Evolutionary conservation across 2,329 filamentous ascomycete species (phyloP), one percentile per base, ranked within the genome.

Genomic region (Cytospora leucostoma): DNA sequence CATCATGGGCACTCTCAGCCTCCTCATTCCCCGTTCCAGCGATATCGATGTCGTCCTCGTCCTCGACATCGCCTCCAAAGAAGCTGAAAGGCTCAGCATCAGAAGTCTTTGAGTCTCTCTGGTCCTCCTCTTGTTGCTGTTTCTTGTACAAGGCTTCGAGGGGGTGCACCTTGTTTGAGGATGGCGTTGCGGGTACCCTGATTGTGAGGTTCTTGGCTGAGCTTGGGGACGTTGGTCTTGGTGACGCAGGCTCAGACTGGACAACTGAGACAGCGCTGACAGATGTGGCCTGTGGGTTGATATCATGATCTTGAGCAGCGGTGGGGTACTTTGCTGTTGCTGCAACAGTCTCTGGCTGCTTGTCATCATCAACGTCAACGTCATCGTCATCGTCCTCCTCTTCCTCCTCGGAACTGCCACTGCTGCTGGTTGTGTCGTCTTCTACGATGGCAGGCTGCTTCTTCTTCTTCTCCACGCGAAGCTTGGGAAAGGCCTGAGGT

Each of bases 71-170:
- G n/a, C 71, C 75, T 32, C 77, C 81, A 73, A 97, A 97, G 78
- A 97, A 97, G 73, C 83, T 92, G 75, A 97, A 97, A 12, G 80
- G 69, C 79, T 88, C 61, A 73, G 85, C 65, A 78, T 84, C 69
- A 78, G 79, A 64, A 70, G 79, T 65, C 64, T 70, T 66, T 40
- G 73, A 65, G 56, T 68, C 58, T 69, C 78, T 33, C 67, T 76
- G 57, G 70, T 78, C 68, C 65, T 73, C 75, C 4, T 75, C 74
- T 37, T 79, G 74, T 40, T 85, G 82, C 0, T 85, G 76, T 5
- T 86, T 86, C 77, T 97, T 98, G 82, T 96, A 99, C 2, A 98
- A 84, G 0, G 92, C 92, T 78, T 98, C 93, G 1, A 98, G 83
- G 0, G 95, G 94, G 69, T 98, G 94, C 0, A 97, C 79, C 66